Percentiles rank a stretch among this genome's conserved stretches.
Evolutionary conservation across 495 filamentous ascomycete species (phyloP).

Genomic region (Aspergillus indologenus): DNA sequence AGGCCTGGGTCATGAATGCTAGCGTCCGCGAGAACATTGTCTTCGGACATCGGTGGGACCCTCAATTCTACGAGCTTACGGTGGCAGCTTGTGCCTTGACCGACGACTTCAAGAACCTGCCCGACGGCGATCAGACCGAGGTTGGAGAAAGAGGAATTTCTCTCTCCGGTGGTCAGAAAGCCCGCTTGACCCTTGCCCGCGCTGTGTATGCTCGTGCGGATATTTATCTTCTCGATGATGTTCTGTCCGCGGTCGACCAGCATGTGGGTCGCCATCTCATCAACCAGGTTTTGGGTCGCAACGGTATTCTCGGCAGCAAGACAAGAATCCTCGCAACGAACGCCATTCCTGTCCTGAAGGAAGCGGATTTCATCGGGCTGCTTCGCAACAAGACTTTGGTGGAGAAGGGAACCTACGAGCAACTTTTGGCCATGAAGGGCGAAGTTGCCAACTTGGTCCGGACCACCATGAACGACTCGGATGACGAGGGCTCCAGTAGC

Average conservation of each 20-base stretch:
- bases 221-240: constrained; percentile 92
- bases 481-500: constrained; percentile 56
- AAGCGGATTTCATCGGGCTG: constrained; percentile 81
- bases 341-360: constrained; percentile 85
- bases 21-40: constrained; percentile 95
- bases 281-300: constrained; percentile 82
- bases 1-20: constrained; percentile 97
- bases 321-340: constrained; percentile 95
- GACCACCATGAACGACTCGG: constrained; percentile 64
- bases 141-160: constrained; percentile 98
- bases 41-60: constrained; percentile 94
- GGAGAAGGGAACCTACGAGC: constrained; percentile 85
- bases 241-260: constrained; percentile 93
- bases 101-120: constrained; percentile 88
- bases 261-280: constrained; percentile 96
- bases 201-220: constrained; percentile 98
- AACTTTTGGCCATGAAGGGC: constrained; percentile 90
- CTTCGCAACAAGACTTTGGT: constrained; percentile 78
- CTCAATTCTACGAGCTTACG: constrained; percentile 89
- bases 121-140: constrained; percentile 94
- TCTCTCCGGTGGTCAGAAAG: constrained; percentile 94
- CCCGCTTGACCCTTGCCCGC: constrained; percentile 87
- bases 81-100: constrained; percentile 88
- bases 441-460: constrained; percentile 83
- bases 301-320: constrained; percentile 79